phyloP scores from a whole-genome alignment of 2,329 filamentous ascomycete species.

The Neophaeococcomyces mojaviensis region DNA sequence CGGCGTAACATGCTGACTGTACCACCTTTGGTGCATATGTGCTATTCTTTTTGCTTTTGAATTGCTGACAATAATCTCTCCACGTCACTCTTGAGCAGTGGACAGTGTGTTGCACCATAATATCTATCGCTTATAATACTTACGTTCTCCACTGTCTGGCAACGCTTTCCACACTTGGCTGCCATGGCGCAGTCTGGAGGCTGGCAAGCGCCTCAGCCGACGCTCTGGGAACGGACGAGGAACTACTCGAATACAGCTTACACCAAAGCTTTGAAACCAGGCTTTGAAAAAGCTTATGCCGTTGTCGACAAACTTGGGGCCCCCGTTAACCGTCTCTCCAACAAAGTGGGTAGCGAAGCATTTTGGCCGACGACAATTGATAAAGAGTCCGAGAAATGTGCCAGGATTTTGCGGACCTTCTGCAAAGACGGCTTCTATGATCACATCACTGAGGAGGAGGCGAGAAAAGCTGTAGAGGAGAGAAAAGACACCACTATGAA shows the following conservation, averaged over 20 bases:
- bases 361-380: constrained; percentile 83
- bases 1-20: constrained; percentile 4
- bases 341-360: constrained; percentile 72
- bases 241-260: constrained; percentile 34
- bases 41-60: background rate
- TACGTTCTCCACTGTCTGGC: constrained; percentile 35
- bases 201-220: constrained; percentile 22
- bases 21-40: background rate
- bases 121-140: too few relatives aligned
- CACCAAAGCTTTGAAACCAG: constrained; percentile 49
- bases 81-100: background rate
- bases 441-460: constrained; percentile 49
- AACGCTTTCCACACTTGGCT: constrained; percentile 47
- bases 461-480: constrained; percentile 31
- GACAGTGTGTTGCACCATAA: background rate
- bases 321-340: constrained; percentile 72
- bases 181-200: constrained; percentile 51
- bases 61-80: background rate
- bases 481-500: constrained; percentile 34
- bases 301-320: constrained; percentile 61
- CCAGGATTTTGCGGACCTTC: constrained; percentile 81
- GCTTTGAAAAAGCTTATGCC: constrained; percentile 67
- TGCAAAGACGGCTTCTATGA: constrained; percentile 71
- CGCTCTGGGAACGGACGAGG: constrained; percentile 49
- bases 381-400: constrained; percentile 84